A percentile compares a stretch with the other conserved stretches of the same genome.
These are phyloP conservation scores for Globisporangium mamillatum DNA, from an alignment of 352 stramenopile species.

Conservation along the genomic window DNA sequence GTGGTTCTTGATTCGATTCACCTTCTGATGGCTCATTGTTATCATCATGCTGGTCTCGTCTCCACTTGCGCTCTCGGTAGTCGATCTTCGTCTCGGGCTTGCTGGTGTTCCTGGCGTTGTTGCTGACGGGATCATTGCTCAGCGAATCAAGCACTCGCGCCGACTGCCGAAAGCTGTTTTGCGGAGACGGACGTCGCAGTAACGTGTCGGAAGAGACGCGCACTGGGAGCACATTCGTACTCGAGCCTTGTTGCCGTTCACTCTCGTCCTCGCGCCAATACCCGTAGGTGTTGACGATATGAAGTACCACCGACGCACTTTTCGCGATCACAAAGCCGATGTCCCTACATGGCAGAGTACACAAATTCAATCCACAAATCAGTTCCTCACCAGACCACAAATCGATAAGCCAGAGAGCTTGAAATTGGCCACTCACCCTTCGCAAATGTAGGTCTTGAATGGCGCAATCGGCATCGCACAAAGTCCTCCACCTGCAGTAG, in stretches of 20 bases:
- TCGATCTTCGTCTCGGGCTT: neutral
- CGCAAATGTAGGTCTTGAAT: slow-evolving; percentile 39
- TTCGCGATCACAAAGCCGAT: slow-evolving; percentile 65
- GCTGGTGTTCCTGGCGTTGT: neutral
- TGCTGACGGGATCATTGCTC: neutral
- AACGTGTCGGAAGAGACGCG: slow-evolving; percentile 42
- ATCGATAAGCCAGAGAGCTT: neutral
- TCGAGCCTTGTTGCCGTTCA: slow-evolving; percentile 1
- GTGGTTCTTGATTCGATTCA: neutral
- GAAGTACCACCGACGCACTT: slow-evolving; percentile 42
- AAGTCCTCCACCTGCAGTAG: neutral
- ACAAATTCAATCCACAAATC: neutral
- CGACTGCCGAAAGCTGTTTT: slow-evolving; percentile 23
- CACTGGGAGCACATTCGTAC: slow-evolving; percentile 20
- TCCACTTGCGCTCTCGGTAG: slow-evolving; percentile 16
- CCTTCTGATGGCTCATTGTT: neutral
- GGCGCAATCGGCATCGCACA: slow-evolving; percentile 32
- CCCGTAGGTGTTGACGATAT: slow-evolving; percentile 58
- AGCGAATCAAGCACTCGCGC: slow-evolving; percentile 10
- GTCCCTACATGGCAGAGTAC: slow-evolving; percentile 30
- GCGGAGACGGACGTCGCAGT: slow-evolving; percentile 32
- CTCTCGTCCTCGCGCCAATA: slow-evolving; percentile 31
- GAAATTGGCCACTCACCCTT: slow-evolving; percentile 37
- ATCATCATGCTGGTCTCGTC: slow-evolving; percentile 4
- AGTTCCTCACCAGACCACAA: neutral